Evolutionary conservation across 2,329 filamentous ascomycete genomes (phyloP), one percentile per base, ranked within the genome.

Genomic region (Hymenoscyphus occultus): DNA sequence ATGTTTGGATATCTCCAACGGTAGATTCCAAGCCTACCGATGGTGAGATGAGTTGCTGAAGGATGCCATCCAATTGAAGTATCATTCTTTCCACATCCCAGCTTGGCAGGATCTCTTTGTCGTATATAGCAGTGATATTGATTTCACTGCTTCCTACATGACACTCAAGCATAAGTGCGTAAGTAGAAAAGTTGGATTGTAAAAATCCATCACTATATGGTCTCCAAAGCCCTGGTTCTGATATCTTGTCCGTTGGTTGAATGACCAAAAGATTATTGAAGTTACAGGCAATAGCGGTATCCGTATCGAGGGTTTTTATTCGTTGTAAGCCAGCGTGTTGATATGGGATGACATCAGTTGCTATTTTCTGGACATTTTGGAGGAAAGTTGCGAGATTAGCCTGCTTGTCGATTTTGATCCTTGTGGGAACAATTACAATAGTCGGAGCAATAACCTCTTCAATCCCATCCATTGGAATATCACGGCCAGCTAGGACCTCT

Each of bases 401-500:
- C 16, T 59, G 39, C 16, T 74, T 68, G 22, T 75, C 72, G 28
- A 79, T 64, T 7, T 70, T 69, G 5, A 81, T 73, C n/a, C 78
- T 75, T 14, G 80, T 73, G 5, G 79, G 79, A 2, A 81, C 73
- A 1, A 79, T 81, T 4, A 77, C 77, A 72, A 80, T 77, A 1
- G 65, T 68, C 4, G 80, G 80, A 1, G 79, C 80, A 62, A 78
- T 75, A 56, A 81, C 79, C 19, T 76, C 69, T 62, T 78, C 77
- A n/a, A 80, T 76, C 10, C 76, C 77, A 5, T 73, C 65, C 1
- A 81, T 56, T 2, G 78, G 71, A 48, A 76, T 75, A 1, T 77
- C 77, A 45, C 80, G 77, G 16, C 80, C 80, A 5, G 78, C 77
- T 9, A 80, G 71, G 0, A 78, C 80, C 67, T 78, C 76, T 51